Evolutionary conservation across 78 protist genomes (phyloP), one percentile per base, ranked within the genome.

Genomic region (Chrysochromulina tobinii): DNA sequence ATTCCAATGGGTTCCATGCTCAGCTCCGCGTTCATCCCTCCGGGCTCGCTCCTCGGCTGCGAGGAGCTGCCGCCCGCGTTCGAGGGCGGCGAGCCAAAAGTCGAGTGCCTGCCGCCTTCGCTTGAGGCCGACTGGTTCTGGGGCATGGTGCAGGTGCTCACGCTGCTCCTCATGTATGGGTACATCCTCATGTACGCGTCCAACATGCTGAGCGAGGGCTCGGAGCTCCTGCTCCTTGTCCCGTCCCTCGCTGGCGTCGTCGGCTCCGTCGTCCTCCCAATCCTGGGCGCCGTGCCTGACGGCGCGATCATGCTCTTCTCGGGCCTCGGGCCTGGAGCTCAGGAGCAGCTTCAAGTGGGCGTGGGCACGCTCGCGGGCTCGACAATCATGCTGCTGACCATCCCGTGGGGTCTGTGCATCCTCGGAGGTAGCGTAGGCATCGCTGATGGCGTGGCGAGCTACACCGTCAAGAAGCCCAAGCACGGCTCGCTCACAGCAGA

Each of bases 301-400:
- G 97, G 87, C 51, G 93, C 92, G 59, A 97, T 97, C 64, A 92
- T 97, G 20, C 91, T 97, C 17, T 93, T 97, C 17, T 92, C 97
- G 25, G 97, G 98, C 21, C 27, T 89, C 12, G 92, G 87, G 27
- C 17, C 18, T 38, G 92, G 96, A 23, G 96, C 97, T 11, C 98
- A 97, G 90, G 50, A 94, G 58, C 92, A 96, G 89, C 75, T 97
- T 51, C 1, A 91, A 0, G 96, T 97, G n/a, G 98, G 98, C 68
- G 94, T 97, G 2, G 98, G 98, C 51, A 94, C 98, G 61, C 94
- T 97, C 53, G 99, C 99, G 0, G 99, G 99, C 38, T 69, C 92
- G 17, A 97, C 98, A 0, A 77, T 97, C 81, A 96, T 97, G 98
- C 88, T 97, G 57, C 93, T 97, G 18, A 97, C 99, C 20, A n/a